Evolutionary conservation across 164 flowering plant genomes (phyloP).

Genomic region (Cinnamomum chago): DNA sequence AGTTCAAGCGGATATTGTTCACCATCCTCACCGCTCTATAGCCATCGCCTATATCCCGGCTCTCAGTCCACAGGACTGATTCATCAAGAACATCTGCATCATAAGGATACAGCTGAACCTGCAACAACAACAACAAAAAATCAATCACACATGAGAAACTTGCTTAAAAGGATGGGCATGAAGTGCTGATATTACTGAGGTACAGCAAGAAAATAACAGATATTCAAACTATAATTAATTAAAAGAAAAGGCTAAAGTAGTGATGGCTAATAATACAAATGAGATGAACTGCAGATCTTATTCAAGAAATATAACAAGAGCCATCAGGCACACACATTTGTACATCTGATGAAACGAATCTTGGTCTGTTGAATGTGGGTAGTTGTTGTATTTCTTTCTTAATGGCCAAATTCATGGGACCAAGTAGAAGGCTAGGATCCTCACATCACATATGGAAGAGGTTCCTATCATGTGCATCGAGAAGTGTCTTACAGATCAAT

Average conservation of each 20-base stretch:
- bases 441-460: too few species aligned
- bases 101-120: constrained; percentile 59
- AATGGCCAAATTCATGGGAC: too few species aligned
- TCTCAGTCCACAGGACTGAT: constrained; percentile 61
- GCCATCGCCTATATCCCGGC: constrained; percentile 51
- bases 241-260: too few species aligned
- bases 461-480: too few species aligned
- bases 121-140: neutral
- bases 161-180: neutral
- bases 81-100: constrained; percentile 47
- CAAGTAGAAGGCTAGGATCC: too few species aligned
- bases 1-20: constrained; percentile 47
- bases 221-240: too few species aligned
- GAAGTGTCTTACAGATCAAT: too few species aligned
- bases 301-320: neutral
- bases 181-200: neutral
- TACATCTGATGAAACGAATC: neutral
- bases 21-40: constrained; percentile 61
- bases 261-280: too few species aligned
- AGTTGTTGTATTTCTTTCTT: too few species aligned
- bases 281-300: neutral
- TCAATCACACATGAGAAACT: neutral
- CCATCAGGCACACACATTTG: neutral
- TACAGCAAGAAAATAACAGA: too few species aligned
- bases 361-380: neutral